Evolutionary conservation across 495 filamentous ascomycete species (phyloP), one percentile per base, ranked within the genome.

Genomic region (Talaromyces adpressus): DNA sequence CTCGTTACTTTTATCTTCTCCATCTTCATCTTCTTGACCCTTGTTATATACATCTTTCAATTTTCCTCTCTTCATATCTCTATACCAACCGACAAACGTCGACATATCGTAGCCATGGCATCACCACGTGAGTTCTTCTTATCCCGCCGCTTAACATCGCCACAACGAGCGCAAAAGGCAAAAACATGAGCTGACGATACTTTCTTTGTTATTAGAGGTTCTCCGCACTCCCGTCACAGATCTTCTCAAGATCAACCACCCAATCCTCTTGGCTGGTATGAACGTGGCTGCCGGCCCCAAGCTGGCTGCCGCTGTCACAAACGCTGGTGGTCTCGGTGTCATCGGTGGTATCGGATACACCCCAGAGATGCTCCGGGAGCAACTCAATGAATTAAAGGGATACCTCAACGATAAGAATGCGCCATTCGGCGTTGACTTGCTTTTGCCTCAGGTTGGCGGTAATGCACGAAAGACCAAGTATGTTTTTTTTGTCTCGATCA

Each of bases 231-330:
- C 90, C 59, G 79, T 92, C 72, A 98, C 94, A 68, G 92, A 95
- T 84, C 90, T 96, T 66, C 88, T 98, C 77, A 89, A 89, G 83
- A 97, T 98, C 83, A 92, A 97, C 70, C 94, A 98, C 79, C 94
- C 94, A 32, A 81, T 98, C 72, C 81, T 98, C 71, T 87, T 98
- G 65, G 94, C 94, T 66, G 94, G 94, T 70, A 98, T 98, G 94
- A 98, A 98, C 83, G 95, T 98, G 64, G 95, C 94, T 57, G 95
- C 94, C 57, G 94, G 94, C 56, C 95, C 95, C 54, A 96, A 93
- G 84, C 87, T 98, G 72, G 95, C 94, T 49, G 94, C 94, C 20
- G 94, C 94, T 9, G 94, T 98, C 68, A 95, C 94, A 63, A 97
- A 98, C 78, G 94, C 94, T 32, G 94, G 94, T 66, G 94, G 94